Conservation (phyloP, 1,284 basidiomycete genomes). For the Stereum hirsutum region DNA sequence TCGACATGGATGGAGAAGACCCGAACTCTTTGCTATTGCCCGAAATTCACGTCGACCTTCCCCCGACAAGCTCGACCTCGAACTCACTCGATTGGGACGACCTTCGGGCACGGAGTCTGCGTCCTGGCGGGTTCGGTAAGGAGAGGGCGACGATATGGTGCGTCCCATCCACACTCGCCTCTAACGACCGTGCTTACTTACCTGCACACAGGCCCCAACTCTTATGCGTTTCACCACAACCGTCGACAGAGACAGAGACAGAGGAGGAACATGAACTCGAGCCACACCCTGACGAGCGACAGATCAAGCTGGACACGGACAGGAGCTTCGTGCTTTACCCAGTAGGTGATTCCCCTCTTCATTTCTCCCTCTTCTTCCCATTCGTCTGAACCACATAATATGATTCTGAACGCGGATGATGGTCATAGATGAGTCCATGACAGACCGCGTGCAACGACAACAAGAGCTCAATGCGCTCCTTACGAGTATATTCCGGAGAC, state of each 20-base stretch:
- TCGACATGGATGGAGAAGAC: too few species aligned
- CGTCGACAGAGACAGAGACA: background rate
- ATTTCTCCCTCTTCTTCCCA: conserved; percentile 11
- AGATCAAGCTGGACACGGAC: conserved; percentile 81
- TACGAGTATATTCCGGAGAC: conserved; percentile 63
- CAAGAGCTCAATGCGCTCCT: conserved; percentile 68
- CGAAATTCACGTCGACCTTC: background rate
- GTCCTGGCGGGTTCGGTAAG: conserved; percentile 53
- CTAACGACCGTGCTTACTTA: too few species aligned
- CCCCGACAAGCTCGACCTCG: background rate
- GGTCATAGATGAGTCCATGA: conserved; percentile 3
- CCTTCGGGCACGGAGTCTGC: conserved; percentile 39
- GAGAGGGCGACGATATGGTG: conserved; percentile 51
- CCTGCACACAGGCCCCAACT: conserved; percentile 38
- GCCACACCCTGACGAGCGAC: conserved; percentile 71
- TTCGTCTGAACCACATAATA: conserved; percentile 1
- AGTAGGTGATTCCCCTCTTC: conserved; percentile 47
- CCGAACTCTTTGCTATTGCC: too few species aligned
- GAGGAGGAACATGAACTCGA: conserved; percentile 9
- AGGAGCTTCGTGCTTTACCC: conserved; percentile 87
- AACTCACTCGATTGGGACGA: conserved; percentile 33
- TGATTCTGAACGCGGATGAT: conserved; percentile 1
- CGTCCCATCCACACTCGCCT: too few species aligned
- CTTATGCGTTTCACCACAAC: conserved; percentile 23
- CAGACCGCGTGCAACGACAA: conserved; percentile 39